Evolutionary conservation across 495 filamentous ascomycete genomes (phyloP).

Genomic region (Aspergillus ostianus): DNA sequence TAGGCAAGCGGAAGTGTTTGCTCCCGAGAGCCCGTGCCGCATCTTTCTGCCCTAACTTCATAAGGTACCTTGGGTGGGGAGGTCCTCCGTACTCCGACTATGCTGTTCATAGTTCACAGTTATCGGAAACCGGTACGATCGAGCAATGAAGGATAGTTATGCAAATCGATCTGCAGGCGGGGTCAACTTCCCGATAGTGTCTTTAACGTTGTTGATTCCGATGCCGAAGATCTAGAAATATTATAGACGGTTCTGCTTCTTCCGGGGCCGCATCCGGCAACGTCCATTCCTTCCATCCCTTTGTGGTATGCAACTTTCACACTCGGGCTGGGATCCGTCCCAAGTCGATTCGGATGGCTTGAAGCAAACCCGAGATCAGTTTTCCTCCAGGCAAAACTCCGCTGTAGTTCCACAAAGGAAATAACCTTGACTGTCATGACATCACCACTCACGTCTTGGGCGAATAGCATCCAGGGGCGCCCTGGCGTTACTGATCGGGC

Average conservation of each 20-base stretch:
- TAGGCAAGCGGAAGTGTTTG: not conserved
- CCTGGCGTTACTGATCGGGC: not conserved
- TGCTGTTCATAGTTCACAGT: not conserved
- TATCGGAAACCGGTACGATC: not conserved
- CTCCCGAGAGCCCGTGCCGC: not conserved
- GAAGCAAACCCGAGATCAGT: not conserved
- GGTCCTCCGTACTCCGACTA: too few relatives aligned
- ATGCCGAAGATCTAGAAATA: not conserved
- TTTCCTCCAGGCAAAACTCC: too few relatives aligned
- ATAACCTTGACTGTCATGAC: slow-evolving; percentile 6
- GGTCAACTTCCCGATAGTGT: not conserved
- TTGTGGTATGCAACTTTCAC: not conserved
- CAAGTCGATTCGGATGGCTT: not conserved
- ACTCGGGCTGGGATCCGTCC: not conserved
- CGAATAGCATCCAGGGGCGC: slow-evolving; percentile 3
- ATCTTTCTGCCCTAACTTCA: not conserved
- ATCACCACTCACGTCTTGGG: slow-evolving; percentile 7
- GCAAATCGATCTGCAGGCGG: not conserved
- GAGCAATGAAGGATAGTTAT: not conserved
- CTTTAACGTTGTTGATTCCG: not conserved
- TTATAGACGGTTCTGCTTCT: not conserved
- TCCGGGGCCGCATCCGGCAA: not conserved
- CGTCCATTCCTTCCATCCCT: not conserved
- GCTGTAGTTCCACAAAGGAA: not conserved
- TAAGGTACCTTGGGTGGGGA: too few relatives aligned